These are phyloP conservation scores for Turritis glabra DNA, from an alignment of 345 rosid genomes.

Conservation along the genomic window DNA sequence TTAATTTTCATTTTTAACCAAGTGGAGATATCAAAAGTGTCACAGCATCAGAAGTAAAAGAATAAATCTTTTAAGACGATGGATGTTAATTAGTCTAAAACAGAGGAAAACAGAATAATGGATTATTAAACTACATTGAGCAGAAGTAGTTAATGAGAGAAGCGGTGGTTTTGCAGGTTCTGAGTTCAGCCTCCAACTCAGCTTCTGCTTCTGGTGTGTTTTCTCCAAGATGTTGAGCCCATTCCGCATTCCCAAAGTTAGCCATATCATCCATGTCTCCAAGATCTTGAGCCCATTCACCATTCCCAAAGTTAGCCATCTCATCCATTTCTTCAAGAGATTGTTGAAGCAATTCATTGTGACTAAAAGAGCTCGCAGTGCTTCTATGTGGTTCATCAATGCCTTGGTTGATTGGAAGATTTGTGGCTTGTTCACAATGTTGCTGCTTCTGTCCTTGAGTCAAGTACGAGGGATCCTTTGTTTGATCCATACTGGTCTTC, in stretches of 20 bases:
- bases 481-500: too few species aligned
- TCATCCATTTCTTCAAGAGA: background rate
- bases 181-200: background rate
- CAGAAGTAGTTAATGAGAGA: background rate
- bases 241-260: background rate
- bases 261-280: background rate
- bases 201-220: slow-evolving; percentile 28
- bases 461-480: too few species aligned
- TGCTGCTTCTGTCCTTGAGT: too few species aligned
- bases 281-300: background rate
- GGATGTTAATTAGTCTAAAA: background rate
- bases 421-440: too few species aligned
- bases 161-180: background rate
- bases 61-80: too few species aligned
- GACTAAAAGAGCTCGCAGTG: background rate
- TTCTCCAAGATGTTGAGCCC: background rate
- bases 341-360: background rate
- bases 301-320: background rate
- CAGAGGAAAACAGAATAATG: background rate
- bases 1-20: too few species aligned
- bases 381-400: background rate
- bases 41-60: too few species aligned
- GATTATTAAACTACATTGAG: background rate
- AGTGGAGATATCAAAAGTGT: too few species aligned
- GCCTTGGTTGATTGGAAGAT: background rate